Evolutionary conservation across 805 yeast species (phyloP), one percentile per base, ranked within the genome.

Genomic region (Sugiyamaella qingdaonensis): DNA sequence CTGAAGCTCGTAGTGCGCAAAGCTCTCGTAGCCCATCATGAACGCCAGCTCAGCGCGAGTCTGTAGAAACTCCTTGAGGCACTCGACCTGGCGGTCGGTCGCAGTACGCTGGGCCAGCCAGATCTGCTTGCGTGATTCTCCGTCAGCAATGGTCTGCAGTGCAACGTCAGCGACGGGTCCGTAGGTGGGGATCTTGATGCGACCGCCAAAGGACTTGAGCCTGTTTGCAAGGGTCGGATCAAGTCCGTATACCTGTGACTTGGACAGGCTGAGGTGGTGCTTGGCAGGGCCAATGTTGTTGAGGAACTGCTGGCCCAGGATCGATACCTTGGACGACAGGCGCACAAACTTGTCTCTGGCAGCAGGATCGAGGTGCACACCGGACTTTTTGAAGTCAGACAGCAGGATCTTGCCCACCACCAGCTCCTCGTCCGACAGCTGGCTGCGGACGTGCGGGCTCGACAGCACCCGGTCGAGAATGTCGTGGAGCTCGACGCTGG

Each of bases 361-460:
- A 21, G 74, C 70, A 0, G 82, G 79, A 19, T 76, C 80, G 84
- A 90, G 83, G 62, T 84, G 85, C 32, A 91, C 86, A 0, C 98
- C 99, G 0, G 96, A 88, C 59, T 89, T 84, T 60, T 87, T 86
- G 64, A 94, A 94, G 68, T 94, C 99, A 43, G 86, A 81, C 57
- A 85, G 73, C 24, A 94, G 73, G 46, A 91, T 79, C 49, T 80
- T 77, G 0, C 96, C 99, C 1, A 91, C 98, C 49, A 84, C 79
- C 11, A 80, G 65, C 63, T 94, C 97, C 68, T 94, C 99, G 1
- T 71, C 68, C 2, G 84, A 67, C n/a, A 92, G 70, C 2, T 74
- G 59, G 2, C 62, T 53, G 9, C 61, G 49, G 4, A 75, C 65
- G 27, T 70, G 74, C 1, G 67, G 63, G 43, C 69, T 71, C 1